Evolutionary conservation across 2,329 filamentous ascomycete genomes (phyloP), one percentile per base, ranked within the genome.

Genomic region (Xylariomycetidae sp.): DNA sequence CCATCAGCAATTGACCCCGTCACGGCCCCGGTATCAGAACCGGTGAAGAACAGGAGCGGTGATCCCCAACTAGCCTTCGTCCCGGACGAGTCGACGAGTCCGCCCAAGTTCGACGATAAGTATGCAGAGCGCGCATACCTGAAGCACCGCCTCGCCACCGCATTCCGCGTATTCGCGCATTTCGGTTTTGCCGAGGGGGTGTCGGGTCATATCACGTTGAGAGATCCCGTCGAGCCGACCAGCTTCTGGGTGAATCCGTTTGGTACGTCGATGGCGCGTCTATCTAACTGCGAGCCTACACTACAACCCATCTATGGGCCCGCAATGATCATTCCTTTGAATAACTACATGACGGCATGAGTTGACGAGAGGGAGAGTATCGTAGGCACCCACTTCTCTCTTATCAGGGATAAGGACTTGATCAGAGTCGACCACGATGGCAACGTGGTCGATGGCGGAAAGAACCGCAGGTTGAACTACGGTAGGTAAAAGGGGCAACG

Each of bases 161-260:
- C 72, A 10, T 81, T 80, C 51, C 68, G 76, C 11, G 66, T 78
- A 32, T 79, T 77, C 46, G 66, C 74, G 1, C 65, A 72, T 26
- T 70, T 75, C 46, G 72, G 71, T 27, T 77, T 70, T 53, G 71
- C 68, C 0, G 75, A 80, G 53, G 76, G 77, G 34, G 77, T 79
- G 62, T 62, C 62, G 12, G 75, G 77, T 1, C 76, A 80, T 50
- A 80, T 81, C 37, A 66, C 59, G 4, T 67, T 80, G 1, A 63
- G 75, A 41, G 73, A 77, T 37, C 73, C 74, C 1, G 67, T 78
- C 4, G 66, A 75, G 28, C 69, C 71, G 0, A 54, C 57, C 5
- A 71, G 67, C 0, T 78, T 78, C 56, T 78, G 74, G 74, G 72
- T 80, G 3, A 80, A 80, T 38, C 76, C 75, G 0, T 74, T 78